Evolutionary conservation across 192 early-diverging fungal species (phyloP).

Genomic region (Coemansia sp.): DNA sequence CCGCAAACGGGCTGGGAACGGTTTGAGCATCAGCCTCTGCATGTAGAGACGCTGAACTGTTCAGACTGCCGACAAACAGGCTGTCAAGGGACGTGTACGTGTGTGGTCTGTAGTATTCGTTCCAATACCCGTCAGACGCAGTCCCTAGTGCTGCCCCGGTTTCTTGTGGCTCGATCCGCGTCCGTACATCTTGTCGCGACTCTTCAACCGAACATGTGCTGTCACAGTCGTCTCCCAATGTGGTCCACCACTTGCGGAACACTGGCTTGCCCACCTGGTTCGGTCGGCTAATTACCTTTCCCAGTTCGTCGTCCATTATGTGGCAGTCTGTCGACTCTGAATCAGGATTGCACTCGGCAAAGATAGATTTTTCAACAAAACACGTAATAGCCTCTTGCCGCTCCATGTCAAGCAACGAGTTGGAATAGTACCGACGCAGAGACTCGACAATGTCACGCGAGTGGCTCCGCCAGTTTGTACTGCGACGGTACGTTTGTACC

Average conservation of each 20-base stretch:
- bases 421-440: slow-evolving; percentile 86
- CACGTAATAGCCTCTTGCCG: slow-evolving; percentile 95
- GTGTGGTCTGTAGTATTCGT: slow-evolving; percentile 83
- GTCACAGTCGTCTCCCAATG: slow-evolving; percentile 16
- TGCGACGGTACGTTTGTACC: slow-evolving; percentile 95
- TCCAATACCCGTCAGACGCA: slow-evolving; percentile 64
- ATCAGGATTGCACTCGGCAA: slow-evolving; percentile 22
- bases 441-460: slow-evolving; percentile 96
- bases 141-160: background rate
- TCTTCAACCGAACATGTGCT: background rate
- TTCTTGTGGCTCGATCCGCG: background rate
- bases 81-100: slow-evolving; percentile 71
- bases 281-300: slow-evolving; percentile 13
- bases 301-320: slow-evolving; percentile 1
- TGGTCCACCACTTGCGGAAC: slow-evolving; percentile 43
- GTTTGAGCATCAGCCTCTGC: slow-evolving; percentile 19
- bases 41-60: slow-evolving; percentile 62
- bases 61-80: slow-evolving; percentile 85
- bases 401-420: slow-evolving; percentile 93
- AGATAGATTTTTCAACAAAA: slow-evolving; percentile 60
- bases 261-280: slow-evolving; percentile 44
- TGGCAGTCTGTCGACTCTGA: slow-evolving; percentile 4
- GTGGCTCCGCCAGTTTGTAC: slow-evolving; percentile 91
- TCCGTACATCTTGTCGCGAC: background rate
- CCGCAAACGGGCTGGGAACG: slow-evolving; percentile 39